Percentiles rank a stretch among this genome's conserved stretches.
Evolutionary conservation across 75 land plant species (phyloP).

Genomic region (Picea glauca): DNA sequence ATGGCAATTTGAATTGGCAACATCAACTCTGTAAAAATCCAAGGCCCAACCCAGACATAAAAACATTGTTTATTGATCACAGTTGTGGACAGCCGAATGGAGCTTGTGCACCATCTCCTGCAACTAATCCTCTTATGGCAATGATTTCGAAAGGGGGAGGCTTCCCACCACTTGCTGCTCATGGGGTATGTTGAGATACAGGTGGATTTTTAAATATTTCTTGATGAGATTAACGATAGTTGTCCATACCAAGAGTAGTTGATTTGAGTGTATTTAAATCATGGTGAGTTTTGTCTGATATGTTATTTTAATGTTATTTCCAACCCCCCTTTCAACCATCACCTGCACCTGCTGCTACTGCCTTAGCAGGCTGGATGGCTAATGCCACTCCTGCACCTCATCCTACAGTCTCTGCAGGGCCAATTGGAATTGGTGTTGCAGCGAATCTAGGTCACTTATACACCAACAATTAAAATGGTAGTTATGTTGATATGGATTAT

Average conservation of each 20-base stretch:
- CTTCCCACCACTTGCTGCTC: slow-evolving; percentile 61
- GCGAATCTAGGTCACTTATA: slow-evolving; percentile 51
- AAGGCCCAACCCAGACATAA: too few relatives aligned
- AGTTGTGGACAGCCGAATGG: too few relatives aligned
- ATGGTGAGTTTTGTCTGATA: background rate
- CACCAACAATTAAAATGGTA: too few relatives aligned
- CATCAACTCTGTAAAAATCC: slow-evolving; percentile 14
- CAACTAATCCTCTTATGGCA: slow-evolving; percentile 53
- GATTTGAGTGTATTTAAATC: slow-evolving; percentile 26
- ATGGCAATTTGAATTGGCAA: slow-evolving; percentile 85
- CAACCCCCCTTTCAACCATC: slow-evolving; percentile 66
- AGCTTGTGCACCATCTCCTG: slow-evolving; percentile 61
- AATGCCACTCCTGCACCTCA: slow-evolving; percentile 74
- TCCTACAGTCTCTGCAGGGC: slow-evolving; percentile 58
- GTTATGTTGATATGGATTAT: too few relatives aligned
- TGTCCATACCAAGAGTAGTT: background rate
- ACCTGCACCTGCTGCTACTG: slow-evolving; percentile 56
- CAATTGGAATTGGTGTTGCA: slow-evolving; percentile 58
- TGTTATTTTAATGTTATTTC: background rate
- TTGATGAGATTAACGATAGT: background rate
- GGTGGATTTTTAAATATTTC: background rate
- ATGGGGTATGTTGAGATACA: slow-evolving; percentile 8
- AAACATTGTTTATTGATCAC: too few relatives aligned
- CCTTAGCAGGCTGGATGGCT: slow-evolving; percentile 87
- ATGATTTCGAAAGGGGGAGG: slow-evolving; percentile 49